Conservation (phyloP, 2,329 filamentous ascomycete genomes). For the Xylariaceae sp. region DNA sequence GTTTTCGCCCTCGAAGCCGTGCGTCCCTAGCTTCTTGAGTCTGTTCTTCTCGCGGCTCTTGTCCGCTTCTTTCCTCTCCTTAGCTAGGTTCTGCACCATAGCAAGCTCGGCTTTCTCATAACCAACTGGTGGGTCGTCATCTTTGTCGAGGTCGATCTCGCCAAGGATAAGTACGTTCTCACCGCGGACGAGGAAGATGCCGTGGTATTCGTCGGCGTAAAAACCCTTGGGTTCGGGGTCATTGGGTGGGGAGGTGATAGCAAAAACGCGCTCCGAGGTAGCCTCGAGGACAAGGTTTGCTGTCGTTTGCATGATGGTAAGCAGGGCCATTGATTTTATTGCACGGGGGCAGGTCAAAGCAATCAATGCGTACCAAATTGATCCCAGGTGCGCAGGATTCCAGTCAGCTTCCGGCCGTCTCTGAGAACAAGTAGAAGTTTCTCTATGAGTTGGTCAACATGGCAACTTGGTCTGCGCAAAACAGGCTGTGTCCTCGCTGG, state of each 20-base stretch:
- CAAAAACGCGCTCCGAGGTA: constrained; percentile 83
- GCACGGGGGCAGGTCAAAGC: neutral
- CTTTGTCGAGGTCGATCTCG: constrained; percentile 94
- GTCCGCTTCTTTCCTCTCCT: constrained; percentile 64
- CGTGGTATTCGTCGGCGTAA: constrained; percentile 80
- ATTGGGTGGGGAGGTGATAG: constrained; percentile 32
- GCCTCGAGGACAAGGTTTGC: constrained; percentile 94
- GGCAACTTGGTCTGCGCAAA: neutral
- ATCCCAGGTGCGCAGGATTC: constrained; percentile 92
- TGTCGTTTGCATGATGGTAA: constrained; percentile 34
- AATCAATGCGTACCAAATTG: constrained; percentile 72
- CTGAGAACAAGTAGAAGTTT: constrained; percentile 90
- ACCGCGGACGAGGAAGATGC: constrained; percentile 86
- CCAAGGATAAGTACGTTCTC: constrained; percentile 96
- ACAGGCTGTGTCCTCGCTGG: constrained; percentile 3
- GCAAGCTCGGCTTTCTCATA: constrained; percentile 64
- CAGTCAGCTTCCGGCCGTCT: constrained; percentile 90
- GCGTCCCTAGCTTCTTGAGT: constrained; percentile 64
- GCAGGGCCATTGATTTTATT: too few species aligned
- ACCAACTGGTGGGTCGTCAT: constrained; percentile 75
- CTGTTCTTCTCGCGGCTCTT: constrained; percentile 71
- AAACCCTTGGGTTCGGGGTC: constrained; percentile 44
- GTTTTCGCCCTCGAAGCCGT: constrained; percentile 87
- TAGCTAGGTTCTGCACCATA: constrained; percentile 68
- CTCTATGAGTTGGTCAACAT: constrained; percentile 46